A percentile compares a stretch with the other conserved stretches of the same genome.
phyloP scores from a whole-genome alignment of 768 basidiomycete species.

The Lactarius pseudohatsudake region DNA sequence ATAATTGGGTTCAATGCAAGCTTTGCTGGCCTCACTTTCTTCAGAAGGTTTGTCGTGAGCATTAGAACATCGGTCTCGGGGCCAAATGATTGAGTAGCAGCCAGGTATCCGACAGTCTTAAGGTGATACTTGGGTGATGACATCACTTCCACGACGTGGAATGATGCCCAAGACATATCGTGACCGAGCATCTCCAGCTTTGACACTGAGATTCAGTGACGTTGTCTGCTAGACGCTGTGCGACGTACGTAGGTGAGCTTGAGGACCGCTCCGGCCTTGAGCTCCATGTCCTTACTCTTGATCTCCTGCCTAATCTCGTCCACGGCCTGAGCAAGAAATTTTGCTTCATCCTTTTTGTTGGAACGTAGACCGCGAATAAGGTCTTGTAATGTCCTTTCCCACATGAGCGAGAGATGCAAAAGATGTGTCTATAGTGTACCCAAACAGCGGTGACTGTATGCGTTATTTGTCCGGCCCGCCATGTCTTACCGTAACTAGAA shows the following conservation, averaged over 20 bases:
- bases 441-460: not conserved
- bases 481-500: not conserved
- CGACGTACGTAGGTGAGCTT: slow-evolving; percentile 93
- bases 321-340: slow-evolving; percentile 91
- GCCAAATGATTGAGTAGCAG: slow-evolving; percentile 85
- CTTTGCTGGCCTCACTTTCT: slow-evolving; percentile 63
- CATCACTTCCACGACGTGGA: slow-evolving; percentile 98
- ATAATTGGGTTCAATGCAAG: slow-evolving; percentile 21
- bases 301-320: slow-evolving; percentile 92
- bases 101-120: slow-evolving; percentile 95
- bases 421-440: not conserved
- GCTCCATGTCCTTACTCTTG: slow-evolving; percentile 91
- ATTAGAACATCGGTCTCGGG: slow-evolving; percentile 97
- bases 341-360: slow-evolving; percentile 90
- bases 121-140: slow-evolving; percentile 87
- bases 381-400: slow-evolving; percentile 95
- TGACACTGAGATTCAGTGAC: slow-evolving; percentile 25
- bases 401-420: slow-evolving; percentile 56
- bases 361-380: slow-evolving; percentile 93
- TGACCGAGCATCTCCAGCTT: slow-evolving; percentile 98
- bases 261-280: slow-evolving; percentile 92
- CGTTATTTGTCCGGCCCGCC: slow-evolving; percentile 1
- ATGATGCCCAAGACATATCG: slow-evolving; percentile 94
- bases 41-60: slow-evolving; percentile 92
- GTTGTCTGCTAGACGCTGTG: slow-evolving; percentile 20